Evolutionary conservation across 2,329 filamentous ascomycete genomes (phyloP).

Genomic region (Monosporascus sp.): DNA sequence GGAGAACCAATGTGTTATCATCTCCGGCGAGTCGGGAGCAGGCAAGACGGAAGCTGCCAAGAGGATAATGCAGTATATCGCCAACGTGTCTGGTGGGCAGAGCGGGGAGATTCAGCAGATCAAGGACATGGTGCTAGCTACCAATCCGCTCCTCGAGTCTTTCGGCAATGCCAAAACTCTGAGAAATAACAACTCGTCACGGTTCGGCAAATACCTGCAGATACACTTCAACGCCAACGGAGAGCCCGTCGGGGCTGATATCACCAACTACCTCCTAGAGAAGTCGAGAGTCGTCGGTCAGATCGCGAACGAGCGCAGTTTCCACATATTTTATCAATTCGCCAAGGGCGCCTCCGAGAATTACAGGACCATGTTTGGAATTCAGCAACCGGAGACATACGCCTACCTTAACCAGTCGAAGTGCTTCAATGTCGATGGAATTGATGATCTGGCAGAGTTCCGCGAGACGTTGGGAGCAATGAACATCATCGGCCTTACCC

Average conservation of each 20-base stretch:
- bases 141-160: conserved; percentile 92
- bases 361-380: conserved; percentile 81
- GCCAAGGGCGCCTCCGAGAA: conserved; percentile 86
- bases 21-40: conserved; percentile 95
- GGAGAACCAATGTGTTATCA: conserved; percentile 99
- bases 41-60: conserved; percentile 99
- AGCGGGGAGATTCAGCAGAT: conserved; percentile 89
- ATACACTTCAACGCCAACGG: conserved; percentile 90
- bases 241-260: conserved; percentile 92
- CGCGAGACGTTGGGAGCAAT: conserved; percentile 89
- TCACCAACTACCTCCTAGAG: conserved; percentile 96
- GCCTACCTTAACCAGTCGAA: conserved; percentile 90
- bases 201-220: conserved; percentile 97
- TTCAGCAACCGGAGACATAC: conserved; percentile 90
- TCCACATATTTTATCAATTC: conserved; percentile 99
- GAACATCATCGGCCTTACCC: conserved; percentile 83
- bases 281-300: conserved; percentile 94
- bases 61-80: conserved; percentile 99
- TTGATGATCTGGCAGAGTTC: conserved; percentile 87
- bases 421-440: conserved; percentile 89
- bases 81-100: conserved; percentile 82
- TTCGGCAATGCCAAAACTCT: conserved; percentile 98
- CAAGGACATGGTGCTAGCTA: conserved; percentile 99
- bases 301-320: conserved; percentile 92
- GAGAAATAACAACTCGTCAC: conserved; percentile 96